These are phyloP conservation scores for Chalciporus piperatoides DNA, from an alignment of 1,284 basidiomycete genomes.

Conservation along the genomic window DNA sequence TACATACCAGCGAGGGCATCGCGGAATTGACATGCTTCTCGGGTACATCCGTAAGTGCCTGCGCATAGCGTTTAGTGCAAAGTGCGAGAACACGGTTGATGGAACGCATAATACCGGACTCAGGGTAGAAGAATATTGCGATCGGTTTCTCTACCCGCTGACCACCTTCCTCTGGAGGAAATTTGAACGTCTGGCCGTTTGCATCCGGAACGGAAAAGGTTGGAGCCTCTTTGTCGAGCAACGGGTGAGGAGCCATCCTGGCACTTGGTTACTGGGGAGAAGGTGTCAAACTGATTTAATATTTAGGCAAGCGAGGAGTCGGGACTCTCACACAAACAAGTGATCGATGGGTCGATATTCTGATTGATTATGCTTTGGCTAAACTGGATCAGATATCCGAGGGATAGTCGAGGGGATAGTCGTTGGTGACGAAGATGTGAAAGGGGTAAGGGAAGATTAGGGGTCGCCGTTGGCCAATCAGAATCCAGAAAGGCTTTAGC, in stretches of 20 bases:
- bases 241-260: constrained; percentile 38
- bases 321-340: constrained; percentile 11
- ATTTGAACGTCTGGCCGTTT: constrained; percentile 46
- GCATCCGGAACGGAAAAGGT: constrained; percentile 46
- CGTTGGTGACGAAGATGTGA: too few species aligned
- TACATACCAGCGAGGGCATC: constrained; percentile 63
- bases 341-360: not conserved
- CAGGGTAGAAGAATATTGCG: constrained; percentile 74
- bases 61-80: constrained; percentile 7
- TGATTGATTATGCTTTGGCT: too few species aligned
- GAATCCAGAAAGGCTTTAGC: too few species aligned
- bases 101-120: constrained; percentile 41
- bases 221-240: constrained; percentile 50
- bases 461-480: too few species aligned
- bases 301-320: not conserved
- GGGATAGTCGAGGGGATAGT: too few species aligned
- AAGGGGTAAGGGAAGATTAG: too few species aligned
- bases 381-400: too few species aligned
- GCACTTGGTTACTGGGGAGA: too few species aligned
- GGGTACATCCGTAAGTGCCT: constrained; percentile 75
- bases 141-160: constrained; percentile 47
- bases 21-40: constrained; percentile 75
- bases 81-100: not conserved
- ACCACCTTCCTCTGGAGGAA: constrained; percentile 45
- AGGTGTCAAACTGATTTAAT: not conserved